A percentile compares a stretch with the other conserved stretches of the same genome.
Evolutionary conservation across 169 alveolate species (phyloP).

Genomic region (Plasmodium falciparum): DNA sequence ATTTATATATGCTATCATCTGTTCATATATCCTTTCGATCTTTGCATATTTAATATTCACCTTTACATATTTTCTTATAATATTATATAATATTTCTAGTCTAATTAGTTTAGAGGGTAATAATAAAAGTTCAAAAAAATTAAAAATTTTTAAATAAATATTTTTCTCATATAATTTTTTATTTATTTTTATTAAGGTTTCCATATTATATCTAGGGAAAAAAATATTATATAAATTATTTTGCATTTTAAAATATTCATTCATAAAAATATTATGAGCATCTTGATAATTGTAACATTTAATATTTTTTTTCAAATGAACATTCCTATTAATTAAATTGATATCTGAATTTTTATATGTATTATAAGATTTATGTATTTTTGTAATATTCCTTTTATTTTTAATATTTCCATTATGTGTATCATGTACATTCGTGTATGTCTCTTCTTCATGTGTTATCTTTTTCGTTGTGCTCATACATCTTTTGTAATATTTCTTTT

Average conservation of each 20-base stretch:
- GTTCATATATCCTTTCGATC: slow-evolving; percentile 21
- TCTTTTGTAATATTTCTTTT: slow-evolving; percentile 31
- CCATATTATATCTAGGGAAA: slow-evolving; percentile 7
- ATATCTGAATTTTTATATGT: no score
- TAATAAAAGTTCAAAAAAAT: slow-evolving; percentile 35
- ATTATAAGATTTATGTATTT: no score
- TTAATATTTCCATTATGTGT: neutral
- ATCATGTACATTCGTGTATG: no score
- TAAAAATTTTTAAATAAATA: slow-evolving; percentile 45
- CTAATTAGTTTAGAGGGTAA: slow-evolving; percentile 38
- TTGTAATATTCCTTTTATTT: no score
- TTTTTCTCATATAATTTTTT: slow-evolving; percentile 37
- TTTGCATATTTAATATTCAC: slow-evolving; percentile 2
- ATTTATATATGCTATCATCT: neutral
- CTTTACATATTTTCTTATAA: slow-evolving; percentile 18
- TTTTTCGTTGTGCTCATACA: no score
- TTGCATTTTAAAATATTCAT: slow-evolving; percentile 51
- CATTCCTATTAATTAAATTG: neutral
- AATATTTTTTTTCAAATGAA: no score
- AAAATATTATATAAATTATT: slow-evolving; percentile 23
- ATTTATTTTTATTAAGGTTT: slow-evolving; percentile 20
- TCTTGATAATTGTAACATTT: no score
- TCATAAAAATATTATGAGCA: slow-evolving; percentile 19
- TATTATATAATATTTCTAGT: slow-evolving; percentile 15
- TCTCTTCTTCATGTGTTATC: no score